Conservation (phyloP, 352 stramenopile genomes). For the Phytophthora multivora region DNA sequence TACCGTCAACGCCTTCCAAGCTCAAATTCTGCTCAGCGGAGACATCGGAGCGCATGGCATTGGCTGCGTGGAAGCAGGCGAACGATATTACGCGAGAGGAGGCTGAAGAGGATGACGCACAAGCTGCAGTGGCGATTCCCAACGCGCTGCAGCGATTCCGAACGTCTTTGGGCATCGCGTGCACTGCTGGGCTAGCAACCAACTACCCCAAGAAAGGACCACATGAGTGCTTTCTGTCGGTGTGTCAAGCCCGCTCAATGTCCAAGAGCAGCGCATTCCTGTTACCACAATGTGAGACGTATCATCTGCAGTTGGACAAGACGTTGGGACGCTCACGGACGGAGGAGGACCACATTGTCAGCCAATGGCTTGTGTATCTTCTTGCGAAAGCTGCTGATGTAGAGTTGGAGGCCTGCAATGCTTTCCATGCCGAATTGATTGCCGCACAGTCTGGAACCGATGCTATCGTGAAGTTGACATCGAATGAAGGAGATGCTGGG, state of each 20-base stretch:
- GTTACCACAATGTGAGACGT: slow-evolving; percentile 49
- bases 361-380: slow-evolving; percentile 71
- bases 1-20: slow-evolving; percentile 14
- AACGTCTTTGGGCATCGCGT: slow-evolving; percentile 61
- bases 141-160: slow-evolving; percentile 43
- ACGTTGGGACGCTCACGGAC: slow-evolving; percentile 45
- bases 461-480: slow-evolving; percentile 22
- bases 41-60: slow-evolving; percentile 68
- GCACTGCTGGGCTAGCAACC: slow-evolving; percentile 71
- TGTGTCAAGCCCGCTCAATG: slow-evolving; percentile 38
- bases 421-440: slow-evolving; percentile 39
- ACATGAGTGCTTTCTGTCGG: slow-evolving; percentile 74
- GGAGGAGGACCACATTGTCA: slow-evolving; percentile 77
- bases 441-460: slow-evolving; percentile 39
- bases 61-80: slow-evolving; percentile 54
- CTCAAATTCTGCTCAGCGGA: slow-evolving; percentile 60
- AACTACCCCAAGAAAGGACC: slow-evolving; percentile 62
- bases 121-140: slow-evolving; percentile 24
- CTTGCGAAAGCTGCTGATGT: slow-evolving; percentile 51
- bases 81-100: slow-evolving; percentile 45
- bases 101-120: slow-evolving; percentile 25
- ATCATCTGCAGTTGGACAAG: slow-evolving; percentile 75
- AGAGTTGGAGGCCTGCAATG: slow-evolving; percentile 32
- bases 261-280: slow-evolving; percentile 17
- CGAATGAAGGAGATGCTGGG: background rate